Evolutionary conservation across 2,329 filamentous ascomycete species (phyloP).

Genomic region (Aspergillus bombycis): DNA sequence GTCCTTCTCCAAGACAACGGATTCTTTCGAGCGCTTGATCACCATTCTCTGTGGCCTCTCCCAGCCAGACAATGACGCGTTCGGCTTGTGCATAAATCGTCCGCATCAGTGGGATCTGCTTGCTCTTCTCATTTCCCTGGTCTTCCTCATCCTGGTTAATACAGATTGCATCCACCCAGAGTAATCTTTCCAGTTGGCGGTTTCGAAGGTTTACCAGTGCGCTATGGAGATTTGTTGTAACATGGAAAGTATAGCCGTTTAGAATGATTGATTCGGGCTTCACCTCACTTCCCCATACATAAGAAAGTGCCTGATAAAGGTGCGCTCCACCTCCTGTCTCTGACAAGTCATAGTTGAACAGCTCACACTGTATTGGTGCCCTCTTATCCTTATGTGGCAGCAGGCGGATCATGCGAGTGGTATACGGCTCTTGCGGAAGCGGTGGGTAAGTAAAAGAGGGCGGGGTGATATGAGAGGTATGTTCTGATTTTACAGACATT

Average conservation of each 20-base stretch:
- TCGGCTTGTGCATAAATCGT: neutral
- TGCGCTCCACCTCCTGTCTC: neutral
- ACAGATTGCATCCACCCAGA: slow-evolving; percentile 8
- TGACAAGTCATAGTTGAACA: neutral
- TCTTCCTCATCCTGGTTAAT: neutral
- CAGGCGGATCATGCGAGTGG: neutral
- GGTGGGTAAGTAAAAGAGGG: neutral
- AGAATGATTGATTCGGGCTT: neutral
- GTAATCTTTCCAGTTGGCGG: neutral
- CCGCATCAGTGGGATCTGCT: slow-evolving; percentile 5
- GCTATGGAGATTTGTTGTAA: neutral
- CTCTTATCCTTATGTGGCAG: neutral
- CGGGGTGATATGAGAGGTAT: fast-evolving
- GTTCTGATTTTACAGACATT: neutral
- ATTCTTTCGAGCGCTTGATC: neutral
- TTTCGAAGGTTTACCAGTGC: neutral
- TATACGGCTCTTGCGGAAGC: neutral
- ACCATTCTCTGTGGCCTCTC: neutral
- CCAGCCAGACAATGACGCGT: slow-evolving; percentile 5
- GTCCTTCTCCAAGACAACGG: neutral
- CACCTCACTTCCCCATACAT: neutral
- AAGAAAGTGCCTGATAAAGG: neutral
- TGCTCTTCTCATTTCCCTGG: neutral
- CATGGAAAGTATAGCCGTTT: neutral
- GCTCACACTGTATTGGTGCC: neutral